These are phyloP conservation scores for Colletotrichum godetiae DNA, from an alignment of 2,329 filamentous ascomycete genomes.

Conservation along the genomic window DNA sequence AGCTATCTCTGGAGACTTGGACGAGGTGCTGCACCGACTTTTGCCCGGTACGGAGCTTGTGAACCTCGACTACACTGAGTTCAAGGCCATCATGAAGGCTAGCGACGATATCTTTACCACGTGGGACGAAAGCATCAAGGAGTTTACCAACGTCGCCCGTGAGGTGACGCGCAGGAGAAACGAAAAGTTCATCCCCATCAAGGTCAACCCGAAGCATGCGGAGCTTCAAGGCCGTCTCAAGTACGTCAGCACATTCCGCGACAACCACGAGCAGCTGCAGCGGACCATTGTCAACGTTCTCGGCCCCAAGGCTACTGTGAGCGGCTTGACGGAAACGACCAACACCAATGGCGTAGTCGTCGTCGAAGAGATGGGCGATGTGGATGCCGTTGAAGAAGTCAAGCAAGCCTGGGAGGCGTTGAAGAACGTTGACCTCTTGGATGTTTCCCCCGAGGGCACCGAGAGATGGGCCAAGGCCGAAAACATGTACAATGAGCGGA, in stretches of 20 bases:
- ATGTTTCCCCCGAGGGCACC: constrained; percentile 91
- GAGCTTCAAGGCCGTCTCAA: constrained; percentile 91
- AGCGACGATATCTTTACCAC: constrained; percentile 88
- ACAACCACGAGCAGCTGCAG: constrained; percentile 97
- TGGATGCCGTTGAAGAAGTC: constrained; percentile 97
- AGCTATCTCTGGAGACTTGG: constrained; percentile 93
- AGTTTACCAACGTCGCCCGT: constrained; percentile 97
- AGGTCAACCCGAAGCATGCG: constrained; percentile 87
- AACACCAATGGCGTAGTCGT: constrained; percentile 73
- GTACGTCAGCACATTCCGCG: constrained; percentile 94
- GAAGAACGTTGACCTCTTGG: constrained; percentile 93
- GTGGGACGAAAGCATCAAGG: constrained; percentile 97
- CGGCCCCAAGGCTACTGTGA: constrained; percentile 75
- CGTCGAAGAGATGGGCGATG: constrained; percentile 94
- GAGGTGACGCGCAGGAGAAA: constrained; percentile 93
- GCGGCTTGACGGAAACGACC: constrained; percentile 62
- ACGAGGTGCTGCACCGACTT: constrained; percentile 85
- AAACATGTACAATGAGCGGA: constrained; percentile 96
- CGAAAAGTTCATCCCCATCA: constrained; percentile 99
- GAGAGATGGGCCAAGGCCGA: constrained; percentile 94
- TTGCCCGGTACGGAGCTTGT: constrained; percentile 89
- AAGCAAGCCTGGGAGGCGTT: constrained; percentile 93
- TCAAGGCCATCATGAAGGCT: constrained; percentile 84
- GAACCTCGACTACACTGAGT: constrained; percentile 92
- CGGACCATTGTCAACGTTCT: constrained; percentile 97